These are phyloP conservation scores for Aspergillus conjunctus DNA, from an alignment of 495 filamentous ascomycete genomes.

Conservation along the genomic window DNA sequence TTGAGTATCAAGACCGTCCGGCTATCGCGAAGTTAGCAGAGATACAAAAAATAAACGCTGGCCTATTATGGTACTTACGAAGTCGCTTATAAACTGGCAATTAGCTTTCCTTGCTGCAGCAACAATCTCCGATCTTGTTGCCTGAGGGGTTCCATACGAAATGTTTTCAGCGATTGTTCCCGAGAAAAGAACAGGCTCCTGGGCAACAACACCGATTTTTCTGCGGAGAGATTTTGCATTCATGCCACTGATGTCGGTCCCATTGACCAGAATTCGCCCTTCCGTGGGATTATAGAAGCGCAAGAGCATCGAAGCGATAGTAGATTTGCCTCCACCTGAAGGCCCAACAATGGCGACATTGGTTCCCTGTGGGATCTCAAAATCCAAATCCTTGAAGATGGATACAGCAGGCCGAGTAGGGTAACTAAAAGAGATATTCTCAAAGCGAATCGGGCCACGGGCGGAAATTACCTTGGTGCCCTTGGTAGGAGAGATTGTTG, in stretches of 20 bases:
- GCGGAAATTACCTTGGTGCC: conserved; percentile 77
- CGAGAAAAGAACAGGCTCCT: conserved; percentile 95
- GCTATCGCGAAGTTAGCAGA: conserved; percentile 43
- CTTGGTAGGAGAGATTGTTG: conserved; percentile 80
- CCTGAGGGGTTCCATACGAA: conserved; percentile 82
- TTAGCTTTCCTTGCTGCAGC: conserved; percentile 91
- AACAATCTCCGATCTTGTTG: conserved; percentile 78
- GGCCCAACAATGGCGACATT: conserved; percentile 98
- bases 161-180: conserved; percentile 97
- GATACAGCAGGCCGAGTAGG: conserved; percentile 85
- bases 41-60: neutral
- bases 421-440: conserved; percentile 83
- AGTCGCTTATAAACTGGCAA: conserved; percentile 93
- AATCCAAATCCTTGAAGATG: conserved; percentile 87
- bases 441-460: conserved; percentile 82
- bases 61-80: conserved; percentile 51
- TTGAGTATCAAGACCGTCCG: conserved; percentile 90
- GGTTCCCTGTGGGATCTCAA: conserved; percentile 86
- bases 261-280: conserved; percentile 82
- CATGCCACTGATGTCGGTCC: conserved; percentile 79
- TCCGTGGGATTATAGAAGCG: conserved; percentile 84
- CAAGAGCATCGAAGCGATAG: conserved; percentile 82
- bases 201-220: conserved; percentile 90
- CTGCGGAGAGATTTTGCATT: conserved; percentile 94
- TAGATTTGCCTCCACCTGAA: conserved; percentile 92